A percentile compares a stretch with the other conserved stretches of the same genome.
phyloP scores from a whole-genome alignment of 2,329 filamentous ascomycete species.

The Calonectria pteridis region DNA sequence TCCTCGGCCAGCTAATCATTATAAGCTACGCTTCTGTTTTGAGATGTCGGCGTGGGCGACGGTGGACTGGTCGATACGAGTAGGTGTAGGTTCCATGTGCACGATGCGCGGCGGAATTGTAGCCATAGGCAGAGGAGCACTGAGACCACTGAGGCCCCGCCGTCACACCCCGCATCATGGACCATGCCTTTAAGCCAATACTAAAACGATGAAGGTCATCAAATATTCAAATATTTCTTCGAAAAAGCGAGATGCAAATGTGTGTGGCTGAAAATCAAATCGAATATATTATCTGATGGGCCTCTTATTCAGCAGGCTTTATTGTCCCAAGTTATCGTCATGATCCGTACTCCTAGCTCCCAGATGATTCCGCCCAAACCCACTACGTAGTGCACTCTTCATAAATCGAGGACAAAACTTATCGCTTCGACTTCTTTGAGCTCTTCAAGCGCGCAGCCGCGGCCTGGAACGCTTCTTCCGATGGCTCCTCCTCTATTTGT shows the following conservation, averaged over 20 bases:
- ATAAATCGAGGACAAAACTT: neutral
- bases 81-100: neutral
- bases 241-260: neutral
- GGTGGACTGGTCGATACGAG: conserved; percentile 17
- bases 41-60: neutral
- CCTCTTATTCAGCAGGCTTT: neutral
- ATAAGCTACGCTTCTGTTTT: conserved; percentile 20
- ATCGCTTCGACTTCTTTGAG: conserved; percentile 44
- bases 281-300: neutral
- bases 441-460: conserved; percentile 62
- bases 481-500: conserved; percentile 72
- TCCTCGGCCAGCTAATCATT: conserved; percentile 21
- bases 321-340: neutral
- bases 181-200: neutral
- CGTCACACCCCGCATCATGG: neutral
- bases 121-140: neutral
- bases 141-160: neutral
- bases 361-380: neutral
- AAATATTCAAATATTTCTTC: neutral
- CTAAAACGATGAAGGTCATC: neutral
- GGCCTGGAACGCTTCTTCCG: conserved; percentile 71
- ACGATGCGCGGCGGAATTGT: neutral
- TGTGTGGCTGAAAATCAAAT: neutral
- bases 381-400: neutral
- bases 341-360: conserved; percentile 19